phyloP scores from a whole-genome alignment of 2,329 filamentous ascomycete genomes.

The Myriosclerotinia curreyana region DNA sequence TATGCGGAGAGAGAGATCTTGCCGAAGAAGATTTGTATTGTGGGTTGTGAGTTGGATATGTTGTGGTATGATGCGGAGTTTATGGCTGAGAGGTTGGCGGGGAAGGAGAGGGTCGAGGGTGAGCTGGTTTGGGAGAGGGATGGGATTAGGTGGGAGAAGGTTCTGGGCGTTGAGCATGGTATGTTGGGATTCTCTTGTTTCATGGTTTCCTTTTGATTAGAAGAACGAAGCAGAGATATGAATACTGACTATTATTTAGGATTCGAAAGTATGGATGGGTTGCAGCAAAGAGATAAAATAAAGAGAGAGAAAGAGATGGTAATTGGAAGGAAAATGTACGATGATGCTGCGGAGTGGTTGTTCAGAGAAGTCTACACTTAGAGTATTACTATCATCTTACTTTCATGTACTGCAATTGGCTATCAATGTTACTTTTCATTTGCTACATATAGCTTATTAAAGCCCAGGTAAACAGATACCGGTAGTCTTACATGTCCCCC shows the following conservation, averaged over 20 bases:
- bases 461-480: background rate
- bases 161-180: conserved; percentile 19
- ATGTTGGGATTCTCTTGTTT: background rate
- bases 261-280: background rate
- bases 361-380: conserved; percentile 19
- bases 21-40: conserved; percentile 27
- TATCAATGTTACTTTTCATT: background rate
- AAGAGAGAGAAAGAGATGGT: background rate
- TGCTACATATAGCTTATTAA: background rate
- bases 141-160: conserved; percentile 21
- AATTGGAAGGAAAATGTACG: conserved; percentile 14
- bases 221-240: background rate
- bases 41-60: conserved; percentile 32
- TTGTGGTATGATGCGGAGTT: conserved; percentile 29
- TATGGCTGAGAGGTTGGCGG: conserved; percentile 28
- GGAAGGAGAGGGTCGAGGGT: conserved; percentile 12
- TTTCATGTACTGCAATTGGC: too few species aligned
- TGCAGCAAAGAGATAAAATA: background rate
- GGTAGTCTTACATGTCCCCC: background rate
- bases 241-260: conserved; percentile 1
- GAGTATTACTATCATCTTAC: background rate
- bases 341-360: conserved; percentile 20
- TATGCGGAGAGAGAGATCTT: conserved; percentile 27
- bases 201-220: background rate
- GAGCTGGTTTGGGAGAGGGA: conserved; percentile 16